Base-by-base conservation (phyloP, 2,329 filamentous ascomycete genomes). In the Xylaria polymorpha region DNA sequence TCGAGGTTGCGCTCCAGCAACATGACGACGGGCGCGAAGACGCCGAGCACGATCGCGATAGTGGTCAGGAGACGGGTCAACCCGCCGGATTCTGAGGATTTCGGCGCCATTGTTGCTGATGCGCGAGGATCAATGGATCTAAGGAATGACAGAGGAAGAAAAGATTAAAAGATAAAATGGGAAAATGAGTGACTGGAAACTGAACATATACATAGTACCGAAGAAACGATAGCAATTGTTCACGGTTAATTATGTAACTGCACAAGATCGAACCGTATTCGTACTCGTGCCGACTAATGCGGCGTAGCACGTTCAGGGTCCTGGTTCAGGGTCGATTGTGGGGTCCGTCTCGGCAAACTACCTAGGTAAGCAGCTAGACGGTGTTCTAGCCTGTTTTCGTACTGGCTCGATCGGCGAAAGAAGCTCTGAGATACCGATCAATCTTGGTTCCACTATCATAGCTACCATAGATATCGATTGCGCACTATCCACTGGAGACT, bases 1-100 rank as follows among this genome's bases (percentile, higher is more conserved):
- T 88, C 83, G 66, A 88, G 82, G 79, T 87, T 87, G 74, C 85
- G 83, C 79, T 91, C 88, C 48, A 89, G 78, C 68, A 86, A 74
- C 80, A 86, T 87, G 74, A 86, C 82, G 64, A 89, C 73, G 8
- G 86, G 84, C 14, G 85, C 81, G 63, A 91, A 78, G 71, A 89
- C 75, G 64, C 85, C 88, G 61, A 89, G 80, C 56, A 89, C 74
- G 63, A 89, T 74, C 59, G 85, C 85, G 70, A 90, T 75, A 72
- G 87, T 77, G 71, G 81, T 83, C 71, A 88, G 80, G 68, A 85
- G 77, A 66, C 79, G 79, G 73, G 74, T 62, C 67, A 79, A 61
- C 67, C 74, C 57, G 71, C 71, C 66, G 62, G 50, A 37, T 18
- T 57, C 39, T 32, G 67, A 63, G 2, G 51, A 25, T 56, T 56